Conservation (phyloP, 768 basidiomycete genomes). For the Royoungia palumana region DNA sequence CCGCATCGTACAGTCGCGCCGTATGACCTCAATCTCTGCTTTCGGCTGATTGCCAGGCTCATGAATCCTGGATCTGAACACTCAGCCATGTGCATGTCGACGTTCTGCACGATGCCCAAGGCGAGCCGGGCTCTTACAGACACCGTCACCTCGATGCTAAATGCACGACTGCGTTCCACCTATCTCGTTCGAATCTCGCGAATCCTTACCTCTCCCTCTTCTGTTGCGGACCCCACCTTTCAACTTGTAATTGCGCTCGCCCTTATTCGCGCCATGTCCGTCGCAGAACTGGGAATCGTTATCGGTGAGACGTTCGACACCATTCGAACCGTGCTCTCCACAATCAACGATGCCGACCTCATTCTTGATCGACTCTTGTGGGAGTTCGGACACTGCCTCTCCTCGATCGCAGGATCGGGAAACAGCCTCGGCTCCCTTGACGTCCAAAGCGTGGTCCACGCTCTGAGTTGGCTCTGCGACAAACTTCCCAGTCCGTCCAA, state of each 20-base stretch:
- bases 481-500: conserved; percentile 44
- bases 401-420: conserved; percentile 26
- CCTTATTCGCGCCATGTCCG: conserved; percentile 29
- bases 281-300: conserved; percentile 18
- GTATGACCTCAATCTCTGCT: conserved; percentile 46
- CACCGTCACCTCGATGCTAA: conserved; percentile 46
- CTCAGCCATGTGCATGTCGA: conserved; percentile 43
- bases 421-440: conserved; percentile 31
- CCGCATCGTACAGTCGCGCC: conserved; percentile 40
- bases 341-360: conserved; percentile 22
- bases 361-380: conserved; percentile 26
- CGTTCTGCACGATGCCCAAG: conserved; percentile 43
- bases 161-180: conserved; percentile 43
- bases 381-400: conserved; percentile 38
- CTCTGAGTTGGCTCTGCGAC: conserved; percentile 56
- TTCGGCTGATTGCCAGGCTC: conserved; percentile 50
- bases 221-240: conserved; percentile 26
- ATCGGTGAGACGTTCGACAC: conserved; percentile 26
- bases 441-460: conserved; percentile 38
- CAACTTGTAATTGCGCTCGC: conserved; percentile 34
- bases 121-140: conserved; percentile 38
- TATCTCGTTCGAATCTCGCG: conserved; percentile 43
- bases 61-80: conserved; percentile 36
- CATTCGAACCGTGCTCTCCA: conserved; percentile 24
- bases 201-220: conserved; percentile 24